phyloP scores from a whole-genome alignment of 495 filamentous ascomycete genomes.

The Amphirosellinia nigrospora region DNA sequence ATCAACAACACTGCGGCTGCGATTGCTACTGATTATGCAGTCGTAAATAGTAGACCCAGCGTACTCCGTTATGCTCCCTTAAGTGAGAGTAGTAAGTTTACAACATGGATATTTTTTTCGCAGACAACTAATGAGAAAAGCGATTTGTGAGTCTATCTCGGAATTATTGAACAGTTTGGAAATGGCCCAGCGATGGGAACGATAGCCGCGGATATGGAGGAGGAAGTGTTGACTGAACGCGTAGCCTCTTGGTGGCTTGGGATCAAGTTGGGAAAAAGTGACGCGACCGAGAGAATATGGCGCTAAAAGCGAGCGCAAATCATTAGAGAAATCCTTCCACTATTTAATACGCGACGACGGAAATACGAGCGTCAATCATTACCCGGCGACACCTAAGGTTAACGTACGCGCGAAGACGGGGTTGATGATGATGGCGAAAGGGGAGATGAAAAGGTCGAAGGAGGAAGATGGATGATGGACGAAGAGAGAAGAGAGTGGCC shows the following conservation, averaged over 20 bases:
- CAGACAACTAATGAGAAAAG: conserved; percentile 25
- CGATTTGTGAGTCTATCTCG: conserved; percentile 26
- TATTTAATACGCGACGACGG: background rate
- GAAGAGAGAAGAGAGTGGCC: background rate
- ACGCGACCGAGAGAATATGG: conserved; percentile 19
- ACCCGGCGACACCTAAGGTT: background rate
- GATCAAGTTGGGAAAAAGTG: conserved; percentile 3
- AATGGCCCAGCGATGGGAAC: conserved; percentile 14
- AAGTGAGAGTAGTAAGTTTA: conserved; percentile 28
- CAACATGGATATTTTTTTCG: conserved; percentile 26
- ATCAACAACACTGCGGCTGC: conserved; percentile 29
- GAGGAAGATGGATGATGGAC: conserved; percentile 12
- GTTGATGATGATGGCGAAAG: background rate
- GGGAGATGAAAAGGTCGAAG: conserved; percentile 16
- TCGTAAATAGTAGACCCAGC: conserved; percentile 23
- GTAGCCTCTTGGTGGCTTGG: conserved; percentile 2
- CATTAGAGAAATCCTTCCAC: conserved; percentile 12
- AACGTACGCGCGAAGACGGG: conserved; percentile 4
- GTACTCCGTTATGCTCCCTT: conserved; percentile 27
- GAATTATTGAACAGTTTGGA: conserved; percentile 25
- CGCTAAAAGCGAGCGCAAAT: conserved; percentile 11
- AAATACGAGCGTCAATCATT: conserved; percentile 5
- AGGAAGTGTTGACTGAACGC: conserved; percentile 7
- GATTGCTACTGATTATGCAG: conserved; percentile 29
- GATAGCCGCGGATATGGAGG: background rate